Conservation (phyloP, 2,329 filamentous ascomycete species). For the Tothia fuscella region DNA sequence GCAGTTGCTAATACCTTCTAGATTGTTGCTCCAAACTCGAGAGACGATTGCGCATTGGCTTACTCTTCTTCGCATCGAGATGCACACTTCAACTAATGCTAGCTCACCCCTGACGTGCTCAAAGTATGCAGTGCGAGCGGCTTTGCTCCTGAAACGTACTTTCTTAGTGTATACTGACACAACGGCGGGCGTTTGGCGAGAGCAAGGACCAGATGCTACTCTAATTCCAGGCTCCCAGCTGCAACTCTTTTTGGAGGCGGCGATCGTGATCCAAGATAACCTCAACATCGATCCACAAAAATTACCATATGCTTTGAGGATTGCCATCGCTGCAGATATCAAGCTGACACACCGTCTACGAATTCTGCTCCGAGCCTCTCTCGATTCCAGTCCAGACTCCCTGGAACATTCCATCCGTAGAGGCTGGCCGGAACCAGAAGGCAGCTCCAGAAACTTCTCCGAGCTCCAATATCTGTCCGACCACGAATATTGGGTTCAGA, state of each 20-base stretch:
- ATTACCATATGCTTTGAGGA: slow-evolving; percentile 25
- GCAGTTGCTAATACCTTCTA: no score
- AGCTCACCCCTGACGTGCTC: slow-evolving; percentile 28
- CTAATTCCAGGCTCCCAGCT: slow-evolving; percentile 10
- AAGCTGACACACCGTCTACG: slow-evolving; percentile 31
- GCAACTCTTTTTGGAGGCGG: slow-evolving; percentile 26
- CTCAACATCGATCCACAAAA: slow-evolving; percentile 25
- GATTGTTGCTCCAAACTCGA: slow-evolving; percentile 32
- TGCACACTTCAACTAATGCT: slow-evolving; percentile 26
- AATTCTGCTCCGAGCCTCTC: slow-evolving; percentile 22
- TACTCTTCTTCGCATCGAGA: slow-evolving; percentile 32
- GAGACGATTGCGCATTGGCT: slow-evolving; percentile 40
- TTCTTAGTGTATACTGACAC: slow-evolving; percentile 23
- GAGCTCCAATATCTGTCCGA: slow-evolving; percentile 17
- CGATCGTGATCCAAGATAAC: slow-evolving; percentile 37
- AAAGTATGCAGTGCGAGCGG: slow-evolving; percentile 40
- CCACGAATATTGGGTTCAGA: slow-evolving; percentile 24
- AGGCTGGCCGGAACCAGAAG: slow-evolving; percentile 31
- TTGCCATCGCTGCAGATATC: slow-evolving; percentile 35
- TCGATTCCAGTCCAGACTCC: slow-evolving; percentile 19
- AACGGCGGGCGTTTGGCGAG: no score
- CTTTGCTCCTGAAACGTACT: slow-evolving; percentile 43
- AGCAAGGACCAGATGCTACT: neutral
- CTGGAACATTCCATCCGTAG: slow-evolving; percentile 26
- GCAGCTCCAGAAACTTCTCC: slow-evolving; percentile 13